Percentiles rank a stretch among this genome's conserved stretches.
These are phyloP conservation scores for Helotiales sp. DNA, from an alignment of 2,329 filamentous ascomycete genomes.

Conservation along the genomic window DNA sequence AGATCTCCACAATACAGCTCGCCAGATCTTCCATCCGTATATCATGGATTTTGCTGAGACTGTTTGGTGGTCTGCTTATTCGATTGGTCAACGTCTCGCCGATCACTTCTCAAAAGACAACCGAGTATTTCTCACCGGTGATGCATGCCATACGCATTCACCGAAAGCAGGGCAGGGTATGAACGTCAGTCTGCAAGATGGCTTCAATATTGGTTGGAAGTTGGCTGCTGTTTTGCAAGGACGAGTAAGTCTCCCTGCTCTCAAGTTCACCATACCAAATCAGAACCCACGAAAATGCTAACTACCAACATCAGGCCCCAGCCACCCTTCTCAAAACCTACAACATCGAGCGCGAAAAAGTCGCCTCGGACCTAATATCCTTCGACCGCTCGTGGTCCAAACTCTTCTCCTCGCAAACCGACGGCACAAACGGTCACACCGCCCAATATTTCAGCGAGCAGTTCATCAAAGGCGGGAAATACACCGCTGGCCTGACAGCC, in stretches of 20 bases:
- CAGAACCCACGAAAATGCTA: too few relatives aligned
- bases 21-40: conserved; percentile 41
- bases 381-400: conserved; percentile 62
- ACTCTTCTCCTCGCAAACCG: conserved; percentile 54
- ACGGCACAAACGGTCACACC: conserved; percentile 47
- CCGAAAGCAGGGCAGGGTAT: conserved; percentile 68
- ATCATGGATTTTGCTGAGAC: conserved; percentile 32
- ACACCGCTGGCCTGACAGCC: conserved; percentile 63
- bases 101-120: conserved; percentile 60
- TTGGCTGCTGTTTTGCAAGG: conserved; percentile 55
- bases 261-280: too few relatives aligned
- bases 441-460: conserved; percentile 56
- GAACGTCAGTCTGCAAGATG: conserved; percentile 62
- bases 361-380: conserved; percentile 62
- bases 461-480: conserved; percentile 62
- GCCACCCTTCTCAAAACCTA: conserved; percentile 57
- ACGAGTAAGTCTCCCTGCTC: conserved; percentile 39
- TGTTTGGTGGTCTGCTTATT: conserved; percentile 62
- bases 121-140: conserved; percentile 59
- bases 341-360: conserved; percentile 56
- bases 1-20: conserved; percentile 57
- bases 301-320: not conserved
- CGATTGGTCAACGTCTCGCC: conserved; percentile 63
- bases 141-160: conserved; percentile 64
- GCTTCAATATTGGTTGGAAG: conserved; percentile 67